These are phyloP conservation scores for Pythium guiyangense DNA, from an alignment of 352 stramenopile species.

Conservation along the genomic window DNA sequence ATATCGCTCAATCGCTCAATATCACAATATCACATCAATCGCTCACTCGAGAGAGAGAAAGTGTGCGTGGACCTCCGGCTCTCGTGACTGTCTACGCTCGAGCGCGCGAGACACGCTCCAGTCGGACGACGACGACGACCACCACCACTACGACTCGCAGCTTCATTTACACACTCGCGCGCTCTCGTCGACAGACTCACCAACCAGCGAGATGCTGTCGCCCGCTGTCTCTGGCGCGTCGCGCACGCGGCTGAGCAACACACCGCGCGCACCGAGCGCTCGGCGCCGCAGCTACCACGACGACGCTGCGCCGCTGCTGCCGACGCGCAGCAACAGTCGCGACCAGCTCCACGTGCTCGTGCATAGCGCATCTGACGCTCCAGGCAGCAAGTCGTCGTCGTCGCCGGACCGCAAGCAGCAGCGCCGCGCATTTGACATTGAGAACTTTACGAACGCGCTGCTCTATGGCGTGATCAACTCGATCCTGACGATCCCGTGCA, in stretches of 20 bases:
- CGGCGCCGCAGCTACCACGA: conserved; percentile 30
- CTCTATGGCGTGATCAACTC: conserved; percentile 92
- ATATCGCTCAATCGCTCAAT: too few species aligned
- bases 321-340: conserved; percentile 10
- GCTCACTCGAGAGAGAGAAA: too few species aligned
- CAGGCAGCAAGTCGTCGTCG: background rate
- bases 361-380: background rate
- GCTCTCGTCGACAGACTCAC: too few species aligned
- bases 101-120: too few species aligned
- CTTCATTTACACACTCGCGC: too few species aligned
- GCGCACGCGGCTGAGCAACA: conserved; percentile 35
- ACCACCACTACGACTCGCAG: too few species aligned
- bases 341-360: conserved; percentile 1
- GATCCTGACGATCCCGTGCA: conserved; percentile 91
- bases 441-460: conserved; percentile 57
- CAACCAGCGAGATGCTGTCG: conserved; percentile 35
- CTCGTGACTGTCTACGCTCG: too few species aligned
- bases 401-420: background rate
- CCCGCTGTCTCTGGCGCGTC: conserved; percentile 57
- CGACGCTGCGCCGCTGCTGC: conserved; percentile 22
- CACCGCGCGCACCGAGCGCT: conserved; percentile 15
- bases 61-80: too few species aligned
- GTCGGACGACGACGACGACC: too few species aligned
- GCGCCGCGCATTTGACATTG: conserved; percentile 8
- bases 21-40: too few species aligned